Percentiles rank a stretch among this genome's conserved stretches.
Evolutionary conservation across 805 yeast genomes (phyloP).

Genomic region (Metschnikowia corniflorae): DNA sequence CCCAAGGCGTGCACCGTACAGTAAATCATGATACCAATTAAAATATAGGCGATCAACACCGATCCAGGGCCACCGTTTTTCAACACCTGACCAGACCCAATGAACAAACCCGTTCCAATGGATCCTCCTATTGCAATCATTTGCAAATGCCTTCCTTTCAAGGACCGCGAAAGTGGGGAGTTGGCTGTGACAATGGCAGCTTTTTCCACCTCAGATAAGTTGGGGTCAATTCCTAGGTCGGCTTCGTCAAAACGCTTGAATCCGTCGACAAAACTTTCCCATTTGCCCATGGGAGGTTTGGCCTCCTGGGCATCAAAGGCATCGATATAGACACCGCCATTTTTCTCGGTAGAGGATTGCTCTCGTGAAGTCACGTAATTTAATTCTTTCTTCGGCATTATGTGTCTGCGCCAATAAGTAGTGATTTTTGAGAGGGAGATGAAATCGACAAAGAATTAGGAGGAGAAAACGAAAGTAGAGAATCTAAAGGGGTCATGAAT

Average conservation of each 20-base stretch:
- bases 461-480: too few relatives aligned
- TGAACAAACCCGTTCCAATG: slow-evolving; percentile 66
- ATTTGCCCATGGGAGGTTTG: slow-evolving; percentile 14
- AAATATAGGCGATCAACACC: slow-evolving; percentile 50
- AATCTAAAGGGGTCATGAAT: too few relatives aligned
- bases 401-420: too few relatives aligned
- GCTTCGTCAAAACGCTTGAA: slow-evolving; percentile 31
- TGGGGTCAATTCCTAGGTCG: slow-evolving; percentile 43
- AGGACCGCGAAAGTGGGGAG: slow-evolving; percentile 54
- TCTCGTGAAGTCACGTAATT: slow-evolving; percentile 36
- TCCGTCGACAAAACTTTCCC: slow-evolving; percentile 26
- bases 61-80: slow-evolving; percentile 64
- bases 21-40: slow-evolving; percentile 57
- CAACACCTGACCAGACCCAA: slow-evolving; percentile 58
- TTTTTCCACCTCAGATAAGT: slow-evolving; percentile 38
- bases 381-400: slow-evolving; percentile 42
- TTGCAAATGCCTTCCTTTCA: slow-evolving; percentile 58
- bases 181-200: slow-evolving; percentile 49
- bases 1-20: slow-evolving; percentile 62
- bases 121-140: slow-evolving; percentile 69
- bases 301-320: slow-evolving; percentile 23
- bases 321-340: slow-evolving; percentile 37
- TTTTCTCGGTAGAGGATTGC: slow-evolving; percentile 31
- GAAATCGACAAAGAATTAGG: too few relatives aligned
- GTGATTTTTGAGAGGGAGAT: too few relatives aligned